Evolutionary conservation across 2,329 filamentous ascomycete genomes (phyloP).

Genomic region (Aureobasidium sp.): DNA sequence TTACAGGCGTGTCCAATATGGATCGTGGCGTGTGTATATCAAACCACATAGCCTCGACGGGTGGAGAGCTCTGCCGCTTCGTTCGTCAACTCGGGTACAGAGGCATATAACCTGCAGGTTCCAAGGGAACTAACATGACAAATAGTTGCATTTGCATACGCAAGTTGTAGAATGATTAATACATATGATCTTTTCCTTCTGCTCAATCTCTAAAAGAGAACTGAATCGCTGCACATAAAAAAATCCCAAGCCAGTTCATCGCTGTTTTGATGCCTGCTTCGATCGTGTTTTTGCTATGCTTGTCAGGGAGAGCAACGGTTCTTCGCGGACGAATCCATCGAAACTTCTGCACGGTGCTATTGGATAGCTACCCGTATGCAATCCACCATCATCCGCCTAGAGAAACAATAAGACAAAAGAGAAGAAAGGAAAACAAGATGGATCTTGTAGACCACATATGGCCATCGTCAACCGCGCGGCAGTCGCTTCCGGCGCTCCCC

Average conservation of each 20-base stretch:
- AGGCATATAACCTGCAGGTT: neutral
- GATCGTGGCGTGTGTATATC: neutral
- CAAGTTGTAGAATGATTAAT: constrained; percentile 2
- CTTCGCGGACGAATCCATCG: neutral
- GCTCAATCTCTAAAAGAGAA: neutral
- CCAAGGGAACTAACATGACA: neutral
- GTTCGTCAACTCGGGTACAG: neutral
- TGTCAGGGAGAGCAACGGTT: neutral
- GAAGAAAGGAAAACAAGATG: neutral
- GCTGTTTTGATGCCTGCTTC: neutral
- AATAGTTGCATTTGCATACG: neutral
- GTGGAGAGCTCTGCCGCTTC: neutral
- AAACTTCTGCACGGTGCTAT: neutral
- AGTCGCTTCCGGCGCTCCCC: constrained; percentile 4
- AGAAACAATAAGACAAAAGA: neutral
- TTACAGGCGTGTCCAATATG: neutral
- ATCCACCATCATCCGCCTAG: neutral
- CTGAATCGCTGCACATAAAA: neutral
- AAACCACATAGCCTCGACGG: neutral
- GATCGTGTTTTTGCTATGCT: neutral
- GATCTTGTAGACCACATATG: neutral
- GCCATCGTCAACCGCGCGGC: neutral
- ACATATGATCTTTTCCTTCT: neutral
- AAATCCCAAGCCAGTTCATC: neutral
- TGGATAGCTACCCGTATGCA: neutral